Base-by-base conservation (phyloP, 192 early-diverging fungal species). In the Mortierella alpina region DNA sequence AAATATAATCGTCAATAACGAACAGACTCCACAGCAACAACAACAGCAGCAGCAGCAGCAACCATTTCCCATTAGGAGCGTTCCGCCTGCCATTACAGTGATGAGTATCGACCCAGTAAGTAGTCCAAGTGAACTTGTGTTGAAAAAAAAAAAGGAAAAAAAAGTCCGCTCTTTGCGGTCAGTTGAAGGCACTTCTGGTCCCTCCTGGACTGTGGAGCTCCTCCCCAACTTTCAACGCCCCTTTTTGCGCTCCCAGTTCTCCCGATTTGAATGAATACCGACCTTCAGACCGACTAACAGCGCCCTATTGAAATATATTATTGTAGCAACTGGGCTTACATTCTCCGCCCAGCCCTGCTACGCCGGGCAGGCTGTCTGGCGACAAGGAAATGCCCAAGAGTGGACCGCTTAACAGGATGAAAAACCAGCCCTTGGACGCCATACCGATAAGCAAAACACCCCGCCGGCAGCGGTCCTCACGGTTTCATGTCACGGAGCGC, bases 361-460 rank as follows among this genome's bases (percentile, higher is more conserved):
- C 76, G 2, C 50, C 77, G 17, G 64, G 70, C 45, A 80, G 72
- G 41, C 41, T 41, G 39, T 59, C 59, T 49, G 77, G 70, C 48
- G 77, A 80, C 44, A 80, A 85, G 41, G 84, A 85, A 41, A 52
- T 82, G 12, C 84, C 84, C 17, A 85, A 85, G 63, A 82, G 84
- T 45, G 84, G 78, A 45, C 84, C 84, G 15, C 65, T 89, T 42
- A 82, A 86, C 66, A 70, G 86, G 63, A 77, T 89, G 63, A 86
- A 89, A 59, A 75, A 74, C 15, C 75, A 84, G 15, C 87, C 89
- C 7, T 89, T 88, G 71, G 88, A 96, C 82, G 86, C 89, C 15
- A 93, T 94, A 58, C 92, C 92, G 44, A 86, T 93, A 65, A 91
- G 89, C 82, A 95, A 95, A 87, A 86, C 87, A 41, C 95, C 95